Conservation (phyloP, 2,329 filamentous ascomycete species). For the Escovopsis sp. region DNA sequence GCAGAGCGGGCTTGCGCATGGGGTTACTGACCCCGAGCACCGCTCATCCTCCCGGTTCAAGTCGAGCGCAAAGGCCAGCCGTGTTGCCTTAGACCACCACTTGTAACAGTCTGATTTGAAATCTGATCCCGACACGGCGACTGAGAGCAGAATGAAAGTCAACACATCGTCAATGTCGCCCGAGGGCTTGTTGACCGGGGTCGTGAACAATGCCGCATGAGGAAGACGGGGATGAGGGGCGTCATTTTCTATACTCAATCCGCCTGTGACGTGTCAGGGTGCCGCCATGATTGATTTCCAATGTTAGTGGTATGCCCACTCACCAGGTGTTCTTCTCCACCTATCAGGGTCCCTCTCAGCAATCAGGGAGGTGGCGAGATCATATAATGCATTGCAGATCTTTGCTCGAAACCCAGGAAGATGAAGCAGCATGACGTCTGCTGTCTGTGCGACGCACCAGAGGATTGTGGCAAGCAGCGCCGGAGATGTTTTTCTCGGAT, state of each 20-base stretch:
- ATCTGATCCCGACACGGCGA: conserved; percentile 31
- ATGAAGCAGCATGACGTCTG: conserved; percentile 27
- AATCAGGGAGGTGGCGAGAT: conserved; percentile 20
- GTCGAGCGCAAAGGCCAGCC: conserved; percentile 23
- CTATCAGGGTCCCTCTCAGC: conserved; percentile 22
- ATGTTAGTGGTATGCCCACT: not conserved
- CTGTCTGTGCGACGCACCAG: conserved; percentile 32
- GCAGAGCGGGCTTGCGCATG: conserved; percentile 18
- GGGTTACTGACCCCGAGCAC: conserved; percentile 12
- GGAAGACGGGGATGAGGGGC: conserved; percentile 12
- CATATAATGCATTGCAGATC: conserved; percentile 24
- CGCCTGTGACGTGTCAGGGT: conserved; percentile 10
- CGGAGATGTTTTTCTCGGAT: conserved; percentile 26
- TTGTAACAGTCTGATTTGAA: conserved; percentile 33
- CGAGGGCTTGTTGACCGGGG: conserved; percentile 20
- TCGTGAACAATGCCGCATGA: conserved; percentile 12
- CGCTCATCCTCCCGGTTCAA: conserved; percentile 25
- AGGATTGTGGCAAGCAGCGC: conserved; percentile 32
- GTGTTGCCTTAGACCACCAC: conserved; percentile 31
- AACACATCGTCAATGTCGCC: conserved; percentile 27
- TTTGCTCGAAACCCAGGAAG: conserved; percentile 25
- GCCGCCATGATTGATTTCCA: not conserved
- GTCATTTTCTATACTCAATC: conserved; percentile 19
- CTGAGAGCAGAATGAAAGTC: conserved; percentile 29
- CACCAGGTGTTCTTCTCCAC: conserved; percentile 22